phyloP scores from a whole-genome alignment of 192 early-diverging fungal species.

The Diversispora eburnea region DNA sequence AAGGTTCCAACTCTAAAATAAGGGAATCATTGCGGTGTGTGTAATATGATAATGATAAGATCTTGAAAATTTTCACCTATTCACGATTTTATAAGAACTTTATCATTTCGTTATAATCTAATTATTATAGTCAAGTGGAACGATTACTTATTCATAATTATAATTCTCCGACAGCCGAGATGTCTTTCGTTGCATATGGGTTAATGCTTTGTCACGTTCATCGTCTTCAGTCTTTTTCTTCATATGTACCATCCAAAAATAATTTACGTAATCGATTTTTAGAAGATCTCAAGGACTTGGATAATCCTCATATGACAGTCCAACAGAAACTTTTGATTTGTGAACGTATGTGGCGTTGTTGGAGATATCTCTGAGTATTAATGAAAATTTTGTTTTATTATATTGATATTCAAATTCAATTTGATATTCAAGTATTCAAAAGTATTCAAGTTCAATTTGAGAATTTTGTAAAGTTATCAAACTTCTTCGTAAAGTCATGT shows the following conservation, averaged over 20 bases:
- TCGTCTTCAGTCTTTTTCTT: constrained; percentile 49
- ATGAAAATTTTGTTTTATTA: neutral
- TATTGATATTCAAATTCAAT: too few species aligned
- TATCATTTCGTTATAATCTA: neutral
- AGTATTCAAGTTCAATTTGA: too few species aligned
- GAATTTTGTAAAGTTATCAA: too few species aligned
- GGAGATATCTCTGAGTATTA: constrained; percentile 47
- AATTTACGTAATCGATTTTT: constrained; percentile 60
- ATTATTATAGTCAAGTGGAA: constrained; percentile 10
- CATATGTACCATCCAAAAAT: constrained; percentile 41
- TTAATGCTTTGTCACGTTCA: constrained; percentile 62
- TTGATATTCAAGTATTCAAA: too few species aligned
- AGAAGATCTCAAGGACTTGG: constrained; percentile 78
- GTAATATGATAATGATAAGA: constrained; percentile 57
- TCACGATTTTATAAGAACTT: neutral
- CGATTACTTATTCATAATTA: constrained; percentile 33
- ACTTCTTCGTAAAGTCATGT: too few species aligned
- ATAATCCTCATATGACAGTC: constrained; percentile 49
- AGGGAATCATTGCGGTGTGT: constrained; percentile 47
- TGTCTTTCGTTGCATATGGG: constrained; percentile 44
- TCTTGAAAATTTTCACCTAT: neutral
- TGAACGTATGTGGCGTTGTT: constrained; percentile 63
- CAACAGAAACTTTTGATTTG: constrained; percentile 55
- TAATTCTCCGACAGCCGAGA: constrained; percentile 27
- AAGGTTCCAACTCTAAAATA: constrained; percentile 35